A percentile compares a stretch with the other conserved stretches of the same genome.
Conservation (phyloP, 2,329 filamentous ascomycete genomes). For the Ophiostoma montium region DNA sequence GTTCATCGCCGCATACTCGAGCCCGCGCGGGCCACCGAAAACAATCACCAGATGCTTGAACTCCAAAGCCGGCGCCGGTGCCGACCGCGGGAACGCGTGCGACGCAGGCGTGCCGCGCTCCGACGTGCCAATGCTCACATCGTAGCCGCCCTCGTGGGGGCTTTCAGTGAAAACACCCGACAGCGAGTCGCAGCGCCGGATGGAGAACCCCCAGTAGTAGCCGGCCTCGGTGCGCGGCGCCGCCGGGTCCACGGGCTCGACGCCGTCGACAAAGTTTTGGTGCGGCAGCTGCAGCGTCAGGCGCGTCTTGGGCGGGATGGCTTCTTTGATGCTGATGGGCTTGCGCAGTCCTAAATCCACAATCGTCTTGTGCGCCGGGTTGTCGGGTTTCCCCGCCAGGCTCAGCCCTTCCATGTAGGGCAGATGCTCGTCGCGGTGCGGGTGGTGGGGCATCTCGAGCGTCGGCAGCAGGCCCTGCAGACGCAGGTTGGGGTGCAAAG, state of each 20-base stretch:
- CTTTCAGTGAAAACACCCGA: slow-evolving; percentile 66
- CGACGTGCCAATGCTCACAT: slow-evolving; percentile 70
- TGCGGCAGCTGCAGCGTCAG: slow-evolving; percentile 56
- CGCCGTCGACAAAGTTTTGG: slow-evolving; percentile 25
- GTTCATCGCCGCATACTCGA: slow-evolving; percentile 60
- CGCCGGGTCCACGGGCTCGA: slow-evolving; percentile 51
- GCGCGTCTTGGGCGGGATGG: slow-evolving; percentile 55
- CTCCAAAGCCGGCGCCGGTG: slow-evolving; percentile 18
- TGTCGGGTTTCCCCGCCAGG: slow-evolving; percentile 28
- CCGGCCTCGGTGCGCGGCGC: slow-evolving; percentile 60
- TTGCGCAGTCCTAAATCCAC: slow-evolving; percentile 44
- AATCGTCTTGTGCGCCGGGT: slow-evolving; percentile 30
- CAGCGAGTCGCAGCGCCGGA: slow-evolving; percentile 51
- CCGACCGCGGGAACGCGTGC: slow-evolving; percentile 30
- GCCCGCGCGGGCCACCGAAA: slow-evolving; percentile 66
- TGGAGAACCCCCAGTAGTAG: slow-evolving; percentile 76
- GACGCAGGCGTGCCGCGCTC: slow-evolving; percentile 50
- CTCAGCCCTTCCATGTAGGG: slow-evolving; percentile 68
- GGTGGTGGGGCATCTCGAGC: slow-evolving; percentile 75
- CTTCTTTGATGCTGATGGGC: slow-evolving; percentile 39
- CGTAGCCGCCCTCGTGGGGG: slow-evolving; percentile 63
- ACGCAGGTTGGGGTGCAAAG: slow-evolving; percentile 62
- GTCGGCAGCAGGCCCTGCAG: slow-evolving; percentile 60
- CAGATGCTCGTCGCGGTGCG: slow-evolving; percentile 62
- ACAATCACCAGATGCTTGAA: slow-evolving; percentile 66